These are phyloP conservation scores for Rhodotorula taiwanensis DNA, from an alignment of 768 basidiomycete genomes.

Conservation along the genomic window DNA sequence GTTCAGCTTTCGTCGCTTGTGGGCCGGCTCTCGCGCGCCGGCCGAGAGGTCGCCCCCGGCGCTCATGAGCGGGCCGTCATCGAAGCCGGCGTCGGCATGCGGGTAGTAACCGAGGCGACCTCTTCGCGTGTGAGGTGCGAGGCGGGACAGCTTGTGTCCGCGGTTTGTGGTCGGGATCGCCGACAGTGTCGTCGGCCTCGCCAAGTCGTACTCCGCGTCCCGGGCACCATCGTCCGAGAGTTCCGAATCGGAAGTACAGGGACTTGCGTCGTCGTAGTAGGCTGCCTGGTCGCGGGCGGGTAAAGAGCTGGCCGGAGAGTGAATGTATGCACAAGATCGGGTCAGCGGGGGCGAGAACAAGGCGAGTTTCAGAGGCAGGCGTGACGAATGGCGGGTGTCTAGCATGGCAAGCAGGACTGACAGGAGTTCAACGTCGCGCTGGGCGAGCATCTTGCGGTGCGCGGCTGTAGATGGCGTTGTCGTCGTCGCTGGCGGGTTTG, in stretches of 20 bases:
- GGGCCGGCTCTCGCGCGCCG: not conserved
- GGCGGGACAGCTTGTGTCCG: constrained; percentile 37
- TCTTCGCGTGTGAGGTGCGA: constrained; percentile 22
- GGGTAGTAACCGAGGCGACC: constrained; percentile 36
- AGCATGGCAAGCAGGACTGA: not conserved
- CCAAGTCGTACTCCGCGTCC: not conserved
- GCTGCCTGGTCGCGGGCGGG: constrained; percentile 30
- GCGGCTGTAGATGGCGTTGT: not conserved
- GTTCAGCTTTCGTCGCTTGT: constrained; percentile 26
- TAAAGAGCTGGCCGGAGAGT: constrained; percentile 14
- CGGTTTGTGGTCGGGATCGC: constrained; percentile 32
- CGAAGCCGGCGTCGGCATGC: constrained; percentile 28
- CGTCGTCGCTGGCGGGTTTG: too few species aligned
- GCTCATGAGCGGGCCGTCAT: not conserved
- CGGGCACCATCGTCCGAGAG: constrained; percentile 8
- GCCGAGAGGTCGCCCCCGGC: too few species aligned
- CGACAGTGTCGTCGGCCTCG: not conserved
- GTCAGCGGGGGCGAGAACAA: not conserved
- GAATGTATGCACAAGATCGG: not conserved
- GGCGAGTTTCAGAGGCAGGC: not conserved
- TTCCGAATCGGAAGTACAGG: not conserved
- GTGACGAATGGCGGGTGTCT: too few species aligned
- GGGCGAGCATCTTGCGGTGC: not conserved
- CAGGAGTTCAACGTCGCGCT: constrained; percentile 4
- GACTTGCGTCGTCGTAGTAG: constrained; percentile 32